Evolutionary conservation across 306 rosid genomes (phyloP).

Genomic region (Betula pendula): DNA sequence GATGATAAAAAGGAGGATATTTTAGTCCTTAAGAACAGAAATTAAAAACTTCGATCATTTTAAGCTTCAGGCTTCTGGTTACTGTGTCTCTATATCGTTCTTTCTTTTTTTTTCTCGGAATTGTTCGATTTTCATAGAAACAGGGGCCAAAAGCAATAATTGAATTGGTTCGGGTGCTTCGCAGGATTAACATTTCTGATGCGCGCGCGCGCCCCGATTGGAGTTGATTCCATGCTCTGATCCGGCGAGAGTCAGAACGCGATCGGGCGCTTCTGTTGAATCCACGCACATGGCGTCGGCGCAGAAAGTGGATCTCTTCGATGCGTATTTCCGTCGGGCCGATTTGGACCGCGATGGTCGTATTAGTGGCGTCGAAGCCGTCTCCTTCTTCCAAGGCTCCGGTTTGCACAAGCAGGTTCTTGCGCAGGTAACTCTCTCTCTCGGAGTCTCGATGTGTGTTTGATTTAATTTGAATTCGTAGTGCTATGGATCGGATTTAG

Average conservation of each 20-base stretch:
- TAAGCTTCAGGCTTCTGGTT: neutral
- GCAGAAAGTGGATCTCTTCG: conserved; percentile 92
- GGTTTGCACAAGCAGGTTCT: conserved; percentile 84
- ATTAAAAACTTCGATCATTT: neutral
- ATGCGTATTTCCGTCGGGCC: conserved; percentile 88
- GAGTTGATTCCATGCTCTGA: conserved; percentile 42
- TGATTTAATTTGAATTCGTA: conserved; percentile 11
- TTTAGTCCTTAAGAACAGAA: conserved; percentile 1
- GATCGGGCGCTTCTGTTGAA: conserved; percentile 34
- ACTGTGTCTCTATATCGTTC: neutral
- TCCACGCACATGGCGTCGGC: conserved; percentile 59
- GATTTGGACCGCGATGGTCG: conserved; percentile 99
- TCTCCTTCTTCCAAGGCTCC: conserved; percentile 89
- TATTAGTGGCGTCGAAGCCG: conserved; percentile 92
- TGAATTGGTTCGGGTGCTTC: conserved; percentile 20
- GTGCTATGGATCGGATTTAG: conserved; percentile 21
- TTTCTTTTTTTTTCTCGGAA: neutral
- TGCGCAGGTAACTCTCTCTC: conserved; percentile 59
- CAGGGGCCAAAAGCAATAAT: neutral
- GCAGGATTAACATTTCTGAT: neutral
- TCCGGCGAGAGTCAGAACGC: conserved; percentile 37
- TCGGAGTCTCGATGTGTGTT: neutral
- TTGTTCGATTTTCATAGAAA: conserved; percentile 5
- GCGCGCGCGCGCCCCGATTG: conserved; percentile 13
- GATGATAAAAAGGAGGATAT: neutral